Evolutionary conservation across 441 rosid genomes (phyloP), one percentile per base, ranked within the genome.

Genomic region (Codiaeum variegatum): DNA sequence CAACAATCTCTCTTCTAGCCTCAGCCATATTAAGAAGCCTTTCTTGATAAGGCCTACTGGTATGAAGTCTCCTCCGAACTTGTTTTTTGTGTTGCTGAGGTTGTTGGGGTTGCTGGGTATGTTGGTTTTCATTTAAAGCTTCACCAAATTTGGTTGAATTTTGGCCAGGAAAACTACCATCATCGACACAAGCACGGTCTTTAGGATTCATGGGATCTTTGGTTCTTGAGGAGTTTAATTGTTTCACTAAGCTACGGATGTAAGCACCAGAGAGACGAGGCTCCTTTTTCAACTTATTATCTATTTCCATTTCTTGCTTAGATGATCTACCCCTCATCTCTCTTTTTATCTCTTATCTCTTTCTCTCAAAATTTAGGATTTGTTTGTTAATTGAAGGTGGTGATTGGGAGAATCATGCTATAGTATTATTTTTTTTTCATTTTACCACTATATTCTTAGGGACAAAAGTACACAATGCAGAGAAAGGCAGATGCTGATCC

Each of bases 1-100:
- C 88, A 73, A 94, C 99, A 73, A 94, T 94, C 81, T 94, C 99
- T 66, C 96, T 85, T 73, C 98, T 88, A 51, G 98, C 99, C 83
- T 92, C 98, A 9, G 99, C 99, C 99, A 94, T 94, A 67, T 94
- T 91, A 11, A 94, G 94, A 62, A 94, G 93, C 83, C 96, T 88
- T 69, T 94, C 98, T 84, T 94, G 97, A 66, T 89, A 92, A 72
- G 98, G 99, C 82, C 94, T 85, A 67, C 88, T 91, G 31, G 99
- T 90, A 77, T 88, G 97, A 67, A 94, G 94, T 58, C 99, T 88
- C 79, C 99, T 92, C 86, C 99, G 86, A 40, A 88, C 98, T 74
- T 92, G 97, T 80, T 94, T 94, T 77, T 90, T 94, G 77, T 90
- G 94, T 38, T 83, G 90, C 42, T 83, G 94, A 52, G 86, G 88